Base-by-base conservation (phyloP, 225 moss, liverwort and hornwort species). In the Rhytidiadelphus loreus region DNA sequence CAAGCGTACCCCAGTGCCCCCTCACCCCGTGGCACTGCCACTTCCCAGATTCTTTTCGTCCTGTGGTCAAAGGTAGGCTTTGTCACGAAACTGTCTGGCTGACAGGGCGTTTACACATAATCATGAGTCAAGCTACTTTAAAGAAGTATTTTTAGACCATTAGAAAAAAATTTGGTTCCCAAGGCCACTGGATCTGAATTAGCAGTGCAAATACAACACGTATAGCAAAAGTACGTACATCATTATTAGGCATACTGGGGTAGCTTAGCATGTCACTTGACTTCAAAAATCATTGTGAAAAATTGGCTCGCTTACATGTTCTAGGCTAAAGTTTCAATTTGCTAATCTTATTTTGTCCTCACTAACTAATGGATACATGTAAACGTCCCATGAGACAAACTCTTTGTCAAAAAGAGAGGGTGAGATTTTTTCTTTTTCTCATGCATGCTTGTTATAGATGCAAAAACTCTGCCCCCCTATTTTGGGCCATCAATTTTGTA, bases 291-390 rank as follows among this genome's bases (percentile, higher is more conserved):
- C 6, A 7, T 8, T 50, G 33, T 33, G 8, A 75, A 75, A 75
- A 76, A 35, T 76, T 35, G 35, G 1, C 17, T 52, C 0, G 0
- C 19, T 21, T 55, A 74, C 7, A 19, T 12, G 3, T 46, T 25
- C 20, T 32, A 50, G 3, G 1, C 3, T 76, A 43, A 3, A 70
- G 41, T 32, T 74, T 20, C 8, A 12, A 4, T 75, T 75, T 33
- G 7, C 48, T 2, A 33, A 12, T 70, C 14, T 0, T 14, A 0
- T 69, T 24, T 1, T 24, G 2, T 14, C n/a, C 3, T 70, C 24
- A 41, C 18, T 41, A 41, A 39, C 14, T 39, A 25, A 14, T 70
- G 24, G 8, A 1, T 24, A 24, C 8, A 24, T 39, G 14, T 25
- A 25, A 70, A 25, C 5, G 1, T 25, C 15, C 25, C 41, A 70